Percentiles rank a stretch among this genome's conserved stretches.
Conservation (phyloP, 176 grass and related monocot species). For the Zea luxurians region DNA sequence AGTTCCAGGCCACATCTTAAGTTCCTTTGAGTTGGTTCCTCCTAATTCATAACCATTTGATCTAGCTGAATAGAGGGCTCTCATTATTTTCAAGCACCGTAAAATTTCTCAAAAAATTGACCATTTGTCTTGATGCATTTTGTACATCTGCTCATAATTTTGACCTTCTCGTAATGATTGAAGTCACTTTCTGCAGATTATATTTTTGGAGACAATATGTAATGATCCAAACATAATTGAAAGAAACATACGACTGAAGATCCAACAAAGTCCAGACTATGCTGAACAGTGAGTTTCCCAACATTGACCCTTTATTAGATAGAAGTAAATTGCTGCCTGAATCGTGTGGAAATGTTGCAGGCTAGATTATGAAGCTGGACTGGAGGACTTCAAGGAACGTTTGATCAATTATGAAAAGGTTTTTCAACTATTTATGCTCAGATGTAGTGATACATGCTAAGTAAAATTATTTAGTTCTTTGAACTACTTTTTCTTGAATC, state of each 20-base stretch:
- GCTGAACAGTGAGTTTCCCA: slow-evolving; percentile 68
- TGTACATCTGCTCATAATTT: slow-evolving; percentile 25
- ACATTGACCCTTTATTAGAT: slow-evolving; percentile 1
- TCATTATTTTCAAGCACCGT: too few species aligned
- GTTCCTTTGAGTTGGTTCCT: too few species aligned
- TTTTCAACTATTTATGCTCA: slow-evolving; percentile 38
- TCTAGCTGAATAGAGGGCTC: too few species aligned
- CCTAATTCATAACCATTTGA: too few species aligned
- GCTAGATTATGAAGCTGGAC: slow-evolving; percentile 82
- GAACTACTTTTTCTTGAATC: slow-evolving; percentile 32
- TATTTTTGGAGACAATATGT: slow-evolving; percentile 99
- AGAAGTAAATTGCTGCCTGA: slow-evolving; percentile 22
- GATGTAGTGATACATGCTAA: slow-evolving; percentile 2
- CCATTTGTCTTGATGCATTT: slow-evolving; percentile 24
- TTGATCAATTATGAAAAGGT: slow-evolving; percentile 95
- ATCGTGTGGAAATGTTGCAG: slow-evolving; percentile 50
- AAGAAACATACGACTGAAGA: slow-evolving; percentile 94
- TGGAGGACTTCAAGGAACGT: slow-evolving; percentile 85
- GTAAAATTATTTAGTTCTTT: slow-evolving; percentile 29
- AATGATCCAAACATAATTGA: slow-evolving; percentile 90
- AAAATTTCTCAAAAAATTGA: neutral
- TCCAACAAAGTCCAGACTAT: slow-evolving; percentile 99
- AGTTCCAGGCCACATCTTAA: too few species aligned
- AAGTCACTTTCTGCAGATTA: slow-evolving; percentile 64
- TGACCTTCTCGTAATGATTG: slow-evolving; percentile 40